Base-by-base conservation (phyloP, 2,329 filamentous ascomycete species). In the Calonectria montana region DNA sequence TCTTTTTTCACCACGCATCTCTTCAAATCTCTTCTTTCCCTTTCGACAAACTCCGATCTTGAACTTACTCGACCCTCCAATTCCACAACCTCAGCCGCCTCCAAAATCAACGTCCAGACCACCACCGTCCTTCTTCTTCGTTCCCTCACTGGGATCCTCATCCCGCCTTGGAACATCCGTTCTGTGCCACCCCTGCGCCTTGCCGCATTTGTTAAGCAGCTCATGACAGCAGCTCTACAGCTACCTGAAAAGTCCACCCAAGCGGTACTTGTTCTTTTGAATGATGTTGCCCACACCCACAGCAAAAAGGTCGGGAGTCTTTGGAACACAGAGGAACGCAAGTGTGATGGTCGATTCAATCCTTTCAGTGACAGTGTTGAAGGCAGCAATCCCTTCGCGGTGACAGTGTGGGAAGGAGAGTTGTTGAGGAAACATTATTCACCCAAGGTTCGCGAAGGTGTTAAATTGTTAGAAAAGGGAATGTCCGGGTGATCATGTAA, bases 1-100 rank as follows among this genome's bases (percentile, higher is more conserved):
- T 95, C 93, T 78, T 98, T 96, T 88, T 99, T 99, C 88, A 96
- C 95, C 78, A 94, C 94, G 16, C 94, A 98, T 83, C 94, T 99
- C 71, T 99, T 97, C 88, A 93, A 92, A 77, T 94, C 94, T 18
- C 89, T 99, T 6, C 90, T 96, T 76, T 88, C 93, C 2, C 89
- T 98, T 29, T 92, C 93, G 3, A 87, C 96, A 61, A 94, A 97
- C 82, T 89, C 96, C 0, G 94, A 98, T 81, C 91, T 99, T 76
- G 97, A 99, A 82, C 91, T 94, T 72, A 92, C 94, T 61, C 80
- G 81, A 48, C 83, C 82, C n/a, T 78, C 81, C 75, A 80, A 85
- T 75, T 74, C 82, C 71, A 78, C 85, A 66, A 80, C 82, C 61
- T 84, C 84, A 48, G 82, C 87, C 45, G 78, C 85, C 31, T 87